Evolutionary conservation across 768 basidiomycete genomes (phyloP), one percentile per base, ranked within the genome.

Genomic region (Pleurotus pulmonarius): DNA sequence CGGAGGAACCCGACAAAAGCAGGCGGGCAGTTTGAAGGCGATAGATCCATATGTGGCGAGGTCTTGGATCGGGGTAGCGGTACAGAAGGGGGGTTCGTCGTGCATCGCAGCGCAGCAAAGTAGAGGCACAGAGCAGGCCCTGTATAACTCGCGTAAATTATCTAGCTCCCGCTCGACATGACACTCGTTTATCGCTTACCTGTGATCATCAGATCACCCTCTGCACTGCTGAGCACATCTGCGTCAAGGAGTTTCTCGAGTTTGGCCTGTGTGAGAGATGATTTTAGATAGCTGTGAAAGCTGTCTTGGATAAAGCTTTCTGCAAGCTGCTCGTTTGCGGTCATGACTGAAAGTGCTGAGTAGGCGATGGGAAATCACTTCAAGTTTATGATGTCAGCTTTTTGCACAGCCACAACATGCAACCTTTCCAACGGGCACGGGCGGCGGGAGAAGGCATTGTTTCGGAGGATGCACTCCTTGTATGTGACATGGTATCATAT

Each of bases 151-250:
- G 29, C 29, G 49, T 34, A 57, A 40, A 18, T 20, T 20, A 40
- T 51, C 45, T 53, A 44, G n/a, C 48, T 2, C 9, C 4, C 15
- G 6, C 13, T 26, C 4, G 55, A 57, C 29, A 34, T 38, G 24
- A 25, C 40, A 22, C 49, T 39, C 18, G 25, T 44, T 11, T 11
- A 34, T 34, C 29, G 60, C 77, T 59, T 49, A 85, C 92, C 91
- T 65, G 88, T 86, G 57, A 94, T 87, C 90, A 93, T 93, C 26
- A 94, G 70, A 75, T 94, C 91, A 0, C 78, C 82, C 70, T 92
- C 88, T 9, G 90, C 92, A 45, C 85, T 87, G 37, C 85, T 86
- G 4, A 94, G 73, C 1, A 90, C 68, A 41, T 90, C 85, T 5
- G 81, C 81, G 64, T 90, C 88, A 34, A 94, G 73, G 1, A 94